Evolutionary conservation across 2,329 filamentous ascomycete species (phyloP), one percentile per base, ranked within the genome.

Genomic region (Parascedosporium putredinis): DNA sequence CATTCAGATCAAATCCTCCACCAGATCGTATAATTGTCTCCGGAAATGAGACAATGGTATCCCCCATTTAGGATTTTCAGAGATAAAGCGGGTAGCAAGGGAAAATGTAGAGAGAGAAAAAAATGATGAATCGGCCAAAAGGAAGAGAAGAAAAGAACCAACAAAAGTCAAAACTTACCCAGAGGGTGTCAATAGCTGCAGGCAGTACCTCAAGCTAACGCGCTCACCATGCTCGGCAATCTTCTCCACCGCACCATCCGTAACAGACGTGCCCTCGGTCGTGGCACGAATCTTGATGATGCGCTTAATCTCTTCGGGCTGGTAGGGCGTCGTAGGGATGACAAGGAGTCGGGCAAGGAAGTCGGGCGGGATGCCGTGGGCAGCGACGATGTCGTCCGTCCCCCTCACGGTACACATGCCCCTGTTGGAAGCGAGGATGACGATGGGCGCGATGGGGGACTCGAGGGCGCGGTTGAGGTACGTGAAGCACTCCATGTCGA

Each of bases 391-490:
- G 65, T 87, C 80, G 58, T 85, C 78, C 51, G 86, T 91, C 62
- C 91, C 91, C 59, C 89, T 87, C 63, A 98, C 93, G 56, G 88
- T 86, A 56, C 88, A 91, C 74, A 90, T 84, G 65, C 93, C 93
- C 60, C 93, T 85, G 73, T 98, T 98, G 38, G 93, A 97, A 52
- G 93, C 93, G 53, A 98, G 83, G 57, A 98, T 93, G 54, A 98
- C 93, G 62, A 98, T 95, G 51, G 93, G 93, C 2, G 91, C 91
- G 62, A 98, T 94, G 57, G 83, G 80, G 50, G 88, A 90, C 75
- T 98, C 93, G 58, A 98, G 78, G n/a, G 93, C 93, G 63, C 90
- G 87, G 75, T 97, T 97, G 62, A 98, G 83, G 70, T 96, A 98
- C 57, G 93, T 97, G 72, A 97, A 98, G 74, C 90, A 95, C 73